Percentiles rank a stretch among this genome's conserved stretches.
Evolutionary conservation across 2,329 filamentous ascomycete genomes (phyloP).

Genomic region (Chaetomium globosum): DNA sequence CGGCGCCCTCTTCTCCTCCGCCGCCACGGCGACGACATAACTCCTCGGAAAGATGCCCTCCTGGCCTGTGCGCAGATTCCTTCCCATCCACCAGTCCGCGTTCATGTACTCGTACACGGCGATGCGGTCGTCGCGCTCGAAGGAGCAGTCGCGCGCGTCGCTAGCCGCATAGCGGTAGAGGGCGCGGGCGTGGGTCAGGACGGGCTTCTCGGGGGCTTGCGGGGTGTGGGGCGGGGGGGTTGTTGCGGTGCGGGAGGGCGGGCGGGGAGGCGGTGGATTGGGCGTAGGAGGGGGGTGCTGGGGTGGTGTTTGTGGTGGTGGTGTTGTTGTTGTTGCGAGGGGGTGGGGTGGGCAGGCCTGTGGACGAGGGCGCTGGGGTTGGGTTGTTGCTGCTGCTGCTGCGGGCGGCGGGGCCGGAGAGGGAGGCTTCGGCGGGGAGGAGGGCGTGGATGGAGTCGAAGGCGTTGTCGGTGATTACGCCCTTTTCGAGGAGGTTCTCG

Average conservation of each 20-base stretch:
- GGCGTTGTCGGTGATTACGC: constrained; percentile 72
- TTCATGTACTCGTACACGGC: constrained; percentile 92
- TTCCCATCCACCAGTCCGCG: constrained; percentile 93
- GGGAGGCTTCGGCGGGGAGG: constrained; percentile 71
- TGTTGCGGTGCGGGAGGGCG: constrained; percentile 34
- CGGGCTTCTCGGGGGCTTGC: constrained; percentile 50
- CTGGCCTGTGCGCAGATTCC: constrained; percentile 76
- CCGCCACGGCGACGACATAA: constrained; percentile 72
- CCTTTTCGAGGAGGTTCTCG: constrained; percentile 82
- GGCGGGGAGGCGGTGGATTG: constrained; percentile 48
- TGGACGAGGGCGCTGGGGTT: constrained; percentile 37
- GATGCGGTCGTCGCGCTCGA: constrained; percentile 79
- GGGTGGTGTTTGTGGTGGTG: constrained; percentile 24
- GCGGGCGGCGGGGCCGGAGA: constrained; percentile 47
- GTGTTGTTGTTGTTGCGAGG: constrained; percentile 44
- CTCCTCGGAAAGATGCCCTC: constrained; percentile 95
- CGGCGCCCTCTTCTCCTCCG: constrained; percentile 34
- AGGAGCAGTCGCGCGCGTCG: constrained; percentile 78
- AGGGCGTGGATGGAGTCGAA: constrained; percentile 74
- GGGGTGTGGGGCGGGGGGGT: constrained; percentile 49
- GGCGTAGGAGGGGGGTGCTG: constrained; percentile 51
- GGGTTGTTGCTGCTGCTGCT: constrained; percentile 39
- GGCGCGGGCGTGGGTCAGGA: constrained; percentile 74
- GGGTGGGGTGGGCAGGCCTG: constrained; percentile 36
- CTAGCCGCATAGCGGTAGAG: constrained; percentile 80